Conservation (phyloP, 148 eudicot species). For the Rhododendron williamsianum region DNA sequence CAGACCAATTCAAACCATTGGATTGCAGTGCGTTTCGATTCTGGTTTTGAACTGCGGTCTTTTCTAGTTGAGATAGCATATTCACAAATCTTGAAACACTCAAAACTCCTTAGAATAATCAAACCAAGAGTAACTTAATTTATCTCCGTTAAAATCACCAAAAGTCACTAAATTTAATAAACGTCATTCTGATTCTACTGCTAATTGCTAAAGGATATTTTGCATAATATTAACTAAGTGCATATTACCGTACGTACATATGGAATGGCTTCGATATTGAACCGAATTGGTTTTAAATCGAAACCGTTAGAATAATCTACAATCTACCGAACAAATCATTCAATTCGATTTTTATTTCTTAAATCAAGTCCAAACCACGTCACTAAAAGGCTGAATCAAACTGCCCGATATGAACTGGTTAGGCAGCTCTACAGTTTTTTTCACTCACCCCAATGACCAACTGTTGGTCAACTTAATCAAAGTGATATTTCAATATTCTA, state of each 20-base stretch:
- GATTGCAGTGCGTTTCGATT: background rate
- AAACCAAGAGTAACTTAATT: background rate
- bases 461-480: background rate
- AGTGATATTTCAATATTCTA: background rate
- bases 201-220: background rate
- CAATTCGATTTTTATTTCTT: background rate
- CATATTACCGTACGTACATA: background rate
- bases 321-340: background rate
- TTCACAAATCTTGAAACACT: background rate
- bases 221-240: slow-evolving; percentile 4
- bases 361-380: background rate
- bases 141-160: background rate
- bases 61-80: background rate
- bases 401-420: background rate
- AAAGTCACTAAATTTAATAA: background rate
- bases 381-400: background rate
- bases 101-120: background rate
- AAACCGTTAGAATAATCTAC: background rate
- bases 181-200: background rate
- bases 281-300: background rate
- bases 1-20: background rate
- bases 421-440: background rate
- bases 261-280: background rate
- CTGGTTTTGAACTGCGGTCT: background rate
- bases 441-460: background rate